phyloP scores from a whole-genome alignment of 371 early-diverging fungal genomes.

The Rhizopus sp. region DNA sequence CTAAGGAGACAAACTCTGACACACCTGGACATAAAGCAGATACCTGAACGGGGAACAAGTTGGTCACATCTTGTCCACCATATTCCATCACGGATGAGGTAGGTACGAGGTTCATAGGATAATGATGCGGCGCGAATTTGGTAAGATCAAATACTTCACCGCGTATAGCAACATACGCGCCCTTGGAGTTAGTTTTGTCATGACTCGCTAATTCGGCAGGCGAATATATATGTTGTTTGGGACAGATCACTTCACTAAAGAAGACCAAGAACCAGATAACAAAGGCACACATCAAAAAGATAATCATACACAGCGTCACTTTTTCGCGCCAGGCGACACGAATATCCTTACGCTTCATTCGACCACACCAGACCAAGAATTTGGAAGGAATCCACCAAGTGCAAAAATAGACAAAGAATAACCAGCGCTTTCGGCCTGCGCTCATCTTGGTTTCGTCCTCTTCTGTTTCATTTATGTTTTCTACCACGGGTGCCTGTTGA shows the following conservation, averaged over 20 bases:
- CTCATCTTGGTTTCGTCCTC: slow-evolving; percentile 48
- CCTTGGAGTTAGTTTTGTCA: slow-evolving; percentile 32
- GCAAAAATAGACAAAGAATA: slow-evolving; percentile 76
- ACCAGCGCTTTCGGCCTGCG: slow-evolving; percentile 72
- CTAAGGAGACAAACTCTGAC: slow-evolving; percentile 38
- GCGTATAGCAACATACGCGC: slow-evolving; percentile 62
- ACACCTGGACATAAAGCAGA: slow-evolving; percentile 53
- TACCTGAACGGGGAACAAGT: slow-evolving; percentile 78
- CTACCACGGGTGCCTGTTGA: slow-evolving; percentile 19
- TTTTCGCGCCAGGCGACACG: slow-evolving; percentile 97
- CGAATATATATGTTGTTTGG: slow-evolving; percentile 74
- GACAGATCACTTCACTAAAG: slow-evolving; percentile 87
- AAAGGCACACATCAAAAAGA: slow-evolving; percentile 75
- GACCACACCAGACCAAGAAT: slow-evolving; percentile 66
- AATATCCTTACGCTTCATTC: slow-evolving; percentile 82
- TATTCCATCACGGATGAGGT: slow-evolving; percentile 58
- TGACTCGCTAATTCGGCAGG: slow-evolving; percentile 56
- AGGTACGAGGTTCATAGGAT: slow-evolving; percentile 50
- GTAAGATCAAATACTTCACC: slow-evolving; percentile 77
- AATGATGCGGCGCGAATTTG: slow-evolving; percentile 62
- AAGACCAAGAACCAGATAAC: slow-evolving; percentile 91
- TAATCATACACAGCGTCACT: slow-evolving; percentile 87
- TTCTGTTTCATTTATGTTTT: slow-evolving; percentile 49
- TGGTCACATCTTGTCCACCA: slow-evolving; percentile 66
- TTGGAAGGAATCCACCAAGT: slow-evolving; percentile 90